Evolutionary conservation across 345 rosid genomes (phyloP), one percentile per base, ranked within the genome.

Genomic region (Eucalyptus curtisii): DNA sequence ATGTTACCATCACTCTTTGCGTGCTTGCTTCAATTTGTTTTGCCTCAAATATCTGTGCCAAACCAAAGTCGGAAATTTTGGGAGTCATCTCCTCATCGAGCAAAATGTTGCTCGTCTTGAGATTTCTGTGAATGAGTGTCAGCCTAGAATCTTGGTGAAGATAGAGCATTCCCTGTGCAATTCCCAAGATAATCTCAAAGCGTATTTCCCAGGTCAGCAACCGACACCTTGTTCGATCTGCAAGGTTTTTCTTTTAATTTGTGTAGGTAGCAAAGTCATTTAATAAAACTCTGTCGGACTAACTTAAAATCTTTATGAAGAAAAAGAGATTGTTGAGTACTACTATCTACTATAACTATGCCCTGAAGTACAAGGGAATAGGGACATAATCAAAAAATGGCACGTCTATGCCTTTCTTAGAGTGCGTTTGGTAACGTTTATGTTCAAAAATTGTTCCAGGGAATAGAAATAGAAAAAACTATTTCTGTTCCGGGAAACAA

Each of bases 91-190:
- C 95, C 33, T 87, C 94, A n/a, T 96, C 97, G 53, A 95, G 87
- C 27, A 94, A 88, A 87, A 96, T 87, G 53, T 96, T 95, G 91
- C 96, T 95, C 0, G 95, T 66, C 91, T 95, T 96, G 48, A 96
- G 87, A 91, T 96, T 96, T 89, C 98, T 91, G 50, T 95, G 97
- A 66, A 95, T 95, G 64, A 96, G 94, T 88, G 94, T 91, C 86
- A 94, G 87, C 87, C 98, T 92, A 13, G 98, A 96, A 88, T 96
- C 99, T 71, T 94, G 94, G 89, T 94, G 97, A 71, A 96, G 97
- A 90, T 96, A 96, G 1, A 95, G 86, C 79, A 96, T 92, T 11
- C 96, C 97, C 4, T 97, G 89, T 45, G 94, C 95, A 33, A 96
- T 93, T 90, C 97, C 98, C 20, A 93, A 68, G 24, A 96, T 93